Base-by-base conservation (phyloP, 2,329 filamentous ascomycete species). In the Exophiala phaeomuriformis region DNA sequence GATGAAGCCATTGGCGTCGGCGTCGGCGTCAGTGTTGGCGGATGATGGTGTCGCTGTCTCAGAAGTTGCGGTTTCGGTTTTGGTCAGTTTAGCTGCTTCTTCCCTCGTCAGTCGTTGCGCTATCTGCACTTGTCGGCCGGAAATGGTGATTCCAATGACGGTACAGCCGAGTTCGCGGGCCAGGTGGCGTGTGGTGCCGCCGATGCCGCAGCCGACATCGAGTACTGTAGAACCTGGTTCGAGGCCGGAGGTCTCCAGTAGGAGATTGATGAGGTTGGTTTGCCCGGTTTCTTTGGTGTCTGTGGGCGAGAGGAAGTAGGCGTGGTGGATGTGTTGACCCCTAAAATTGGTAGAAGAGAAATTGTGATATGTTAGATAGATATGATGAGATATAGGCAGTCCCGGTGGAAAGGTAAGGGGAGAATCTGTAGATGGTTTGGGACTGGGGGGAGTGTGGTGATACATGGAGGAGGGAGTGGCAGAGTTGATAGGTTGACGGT, bases 301-400 rank as follows among this genome's bases (percentile, higher is more conserved):
- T 12, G 61, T 68, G 0, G 52, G 45, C 2, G 72, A 72, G 28
- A 76, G 72, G 71, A 80, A 83, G 64, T 82, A 81, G 50, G 80
- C 80, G 58, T 83, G 80, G 63, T 83, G 80, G 63, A 83, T 82
- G 61, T 83, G 80, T 63, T 82, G 79, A 50, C 80, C 80, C 79
- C 78, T 81, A 39, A 19, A 19, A 19, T 19, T 55, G 7, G 36
- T 4, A 30, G 42, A 36, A 5, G 28, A 19, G 33, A 31, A 12
- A 9, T 41, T 51, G 39, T 8, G 27, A 57, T 57, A 27, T 28
- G n/a, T 41, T n/a, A 12, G 40, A 53, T 9, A 27, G 27, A n/a
- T 39, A 39, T 39, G 36, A 31, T 45, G 5, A n/a, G 19, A 27
- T 33, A 35, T 12, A 33, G 35, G 1, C 29, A 28, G 31, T 28